Evolutionary conservation across 148 eudicot genomes (phyloP).

Genomic region (Diospyros lotus): DNA sequence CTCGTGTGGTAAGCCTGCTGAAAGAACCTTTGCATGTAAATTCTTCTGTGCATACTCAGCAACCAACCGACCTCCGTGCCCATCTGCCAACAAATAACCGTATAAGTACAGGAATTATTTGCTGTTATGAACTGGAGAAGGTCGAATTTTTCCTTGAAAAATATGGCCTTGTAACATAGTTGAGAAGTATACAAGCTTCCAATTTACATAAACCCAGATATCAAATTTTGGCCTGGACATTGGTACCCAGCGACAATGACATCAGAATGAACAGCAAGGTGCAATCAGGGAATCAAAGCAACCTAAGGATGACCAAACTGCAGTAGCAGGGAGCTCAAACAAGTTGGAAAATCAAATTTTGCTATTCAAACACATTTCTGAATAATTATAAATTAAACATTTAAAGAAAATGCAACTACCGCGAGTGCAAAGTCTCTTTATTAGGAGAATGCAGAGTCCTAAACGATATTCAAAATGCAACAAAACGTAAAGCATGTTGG

Average conservation of each 20-base stretch:
- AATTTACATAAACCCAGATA: too few species aligned
- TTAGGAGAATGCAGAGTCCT: too few species aligned
- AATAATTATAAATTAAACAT: not conserved
- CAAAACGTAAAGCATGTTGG: too few species aligned
- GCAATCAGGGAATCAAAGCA: not conserved
- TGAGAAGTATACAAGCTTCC: too few species aligned
- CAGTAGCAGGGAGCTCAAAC: not conserved
- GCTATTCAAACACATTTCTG: not conserved
- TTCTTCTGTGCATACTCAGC: slow-evolving; percentile 79
- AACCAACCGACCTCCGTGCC: slow-evolving; percentile 85
- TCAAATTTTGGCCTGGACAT: not conserved
- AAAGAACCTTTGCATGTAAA: slow-evolving; percentile 60
- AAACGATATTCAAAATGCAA: too few species aligned
- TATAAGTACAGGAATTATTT: not conserved
- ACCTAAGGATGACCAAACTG: not conserved
- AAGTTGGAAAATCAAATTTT: not conserved
- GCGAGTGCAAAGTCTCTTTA: too few species aligned
- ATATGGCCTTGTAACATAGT: too few species aligned
- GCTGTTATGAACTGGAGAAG: too few species aligned
- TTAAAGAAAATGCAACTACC: not conserved
- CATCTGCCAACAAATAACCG: slow-evolving; percentile 37
- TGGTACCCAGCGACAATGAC: not conserved
- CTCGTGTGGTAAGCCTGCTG: slow-evolving; percentile 99
- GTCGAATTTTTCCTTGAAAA: too few species aligned
- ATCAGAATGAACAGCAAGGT: not conserved